Conservation (phyloP, 768 basidiomycete species). For the Suillus lakei region DNA sequence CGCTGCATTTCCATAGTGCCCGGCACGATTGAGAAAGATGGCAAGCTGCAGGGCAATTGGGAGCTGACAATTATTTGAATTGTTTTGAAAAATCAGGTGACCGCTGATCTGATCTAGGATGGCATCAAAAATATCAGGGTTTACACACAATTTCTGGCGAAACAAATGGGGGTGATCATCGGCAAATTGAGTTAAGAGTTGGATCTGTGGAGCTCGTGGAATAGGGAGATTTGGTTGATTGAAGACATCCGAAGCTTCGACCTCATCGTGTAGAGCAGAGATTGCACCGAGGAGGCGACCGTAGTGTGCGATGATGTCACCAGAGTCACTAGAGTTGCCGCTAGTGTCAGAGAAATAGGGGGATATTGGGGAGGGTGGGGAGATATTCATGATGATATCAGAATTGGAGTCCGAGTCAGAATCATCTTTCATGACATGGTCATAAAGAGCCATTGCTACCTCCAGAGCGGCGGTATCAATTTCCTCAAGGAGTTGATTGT, state of each 20-base stretch:
- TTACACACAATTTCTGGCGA: constrained; percentile 32
- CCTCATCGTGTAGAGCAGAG: neutral
- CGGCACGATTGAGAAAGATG: constrained; percentile 4
- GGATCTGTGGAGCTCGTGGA: neutral
- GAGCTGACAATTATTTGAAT: constrained; percentile 16
- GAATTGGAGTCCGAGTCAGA: neutral
- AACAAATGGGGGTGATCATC: neutral
- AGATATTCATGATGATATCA: neutral
- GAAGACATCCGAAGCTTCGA: neutral
- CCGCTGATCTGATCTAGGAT: constrained; percentile 22
- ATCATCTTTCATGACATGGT: neutral
- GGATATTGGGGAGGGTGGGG: neutral
- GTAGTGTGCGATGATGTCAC: neutral
- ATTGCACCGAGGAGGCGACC: neutral
- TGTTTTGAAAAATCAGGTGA: constrained; percentile 30
- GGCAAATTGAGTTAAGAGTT: neutral
- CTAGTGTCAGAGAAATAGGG: neutral
- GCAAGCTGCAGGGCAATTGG: constrained; percentile 5
- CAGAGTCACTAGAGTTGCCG: neutral
- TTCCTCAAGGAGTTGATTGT: neutral
- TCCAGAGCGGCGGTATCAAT: neutral
- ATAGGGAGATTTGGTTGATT: neutral
- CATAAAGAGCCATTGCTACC: neutral
- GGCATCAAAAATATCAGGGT: constrained; percentile 29
- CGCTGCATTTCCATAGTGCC: constrained; percentile 12